Percentiles rank a stretch among this genome's conserved stretches.
These are phyloP conservation scores for Gentiana macrophylla DNA, from an alignment of 257 asterid species.

Conservation along the genomic window DNA sequence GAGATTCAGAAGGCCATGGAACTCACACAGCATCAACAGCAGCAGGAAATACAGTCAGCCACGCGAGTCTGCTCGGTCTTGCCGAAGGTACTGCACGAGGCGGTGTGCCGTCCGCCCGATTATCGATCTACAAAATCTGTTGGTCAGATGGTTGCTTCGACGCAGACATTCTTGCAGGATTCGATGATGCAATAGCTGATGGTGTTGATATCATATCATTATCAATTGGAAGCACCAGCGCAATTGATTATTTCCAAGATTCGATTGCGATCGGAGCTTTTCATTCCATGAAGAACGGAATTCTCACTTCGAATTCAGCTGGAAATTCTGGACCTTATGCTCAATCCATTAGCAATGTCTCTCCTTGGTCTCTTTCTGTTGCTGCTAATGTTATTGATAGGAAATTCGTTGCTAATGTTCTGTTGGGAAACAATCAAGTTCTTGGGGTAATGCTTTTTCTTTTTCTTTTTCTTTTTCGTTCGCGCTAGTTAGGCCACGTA, in stretches of 20 bases:
- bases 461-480: slow-evolving; percentile 29
- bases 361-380: slow-evolving; percentile 10
- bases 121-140: slow-evolving; percentile 57
- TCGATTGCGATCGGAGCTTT: slow-evolving; percentile 20
- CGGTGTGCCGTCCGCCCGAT: slow-evolving; percentile 64
- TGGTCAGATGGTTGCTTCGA: slow-evolving; percentile 41
- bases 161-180: slow-evolving; percentile 44
- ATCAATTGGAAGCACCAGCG: slow-evolving; percentile 36
- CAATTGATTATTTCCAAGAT: slow-evolving; percentile 12
- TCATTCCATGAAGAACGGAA: slow-evolving; percentile 1
- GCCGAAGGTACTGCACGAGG: slow-evolving; percentile 69
- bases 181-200: slow-evolving; percentile 56
- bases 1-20: slow-evolving; percentile 58
- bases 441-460: slow-evolving; percentile 17
- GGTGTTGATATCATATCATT: slow-evolving; percentile 65
- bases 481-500: slow-evolving; percentile 16
- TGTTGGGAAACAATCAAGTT: slow-evolving; percentile 13
- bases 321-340: slow-evolving; percentile 1
- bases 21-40: slow-evolving; percentile 75
- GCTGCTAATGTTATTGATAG: slow-evolving; percentile 9
- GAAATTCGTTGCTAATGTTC: background rate
- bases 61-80: slow-evolving; percentile 39
- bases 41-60: slow-evolving; percentile 53
- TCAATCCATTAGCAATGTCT: background rate
- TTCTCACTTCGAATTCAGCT: background rate